Percentiles rank a stretch among this genome's conserved stretches.
phyloP scores from a whole-genome alignment of 176 grass and related monocot species.

The Musa acuminata region DNA sequence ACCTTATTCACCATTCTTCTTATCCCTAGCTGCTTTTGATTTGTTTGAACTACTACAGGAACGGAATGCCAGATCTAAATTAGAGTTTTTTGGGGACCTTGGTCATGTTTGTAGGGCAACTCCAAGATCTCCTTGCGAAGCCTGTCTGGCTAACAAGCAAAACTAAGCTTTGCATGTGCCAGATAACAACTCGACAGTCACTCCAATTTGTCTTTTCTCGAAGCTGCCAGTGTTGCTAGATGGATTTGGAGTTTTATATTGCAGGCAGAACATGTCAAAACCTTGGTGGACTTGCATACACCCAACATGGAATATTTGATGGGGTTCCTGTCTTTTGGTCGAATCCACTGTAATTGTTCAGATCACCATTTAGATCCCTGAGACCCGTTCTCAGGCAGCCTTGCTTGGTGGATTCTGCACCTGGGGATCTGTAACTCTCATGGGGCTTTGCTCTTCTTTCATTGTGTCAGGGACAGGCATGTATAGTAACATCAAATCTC shows the following conservation, averaged over 20 bases:
- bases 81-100: background rate
- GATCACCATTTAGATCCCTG: background rate
- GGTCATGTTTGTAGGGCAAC: background rate
- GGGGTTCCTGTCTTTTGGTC: background rate
- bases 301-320: background rate
- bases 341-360: background rate
- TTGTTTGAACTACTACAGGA: background rate
- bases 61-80: background rate
- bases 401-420: background rate
- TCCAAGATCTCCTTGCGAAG: background rate
- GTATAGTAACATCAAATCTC: conserved; percentile 3
- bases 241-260: background rate
- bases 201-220: background rate
- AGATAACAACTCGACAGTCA: background rate
- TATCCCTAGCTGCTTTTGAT: background rate
- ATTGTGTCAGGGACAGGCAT: background rate
- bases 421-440: background rate
- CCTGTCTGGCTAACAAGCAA: background rate
- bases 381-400: background rate
- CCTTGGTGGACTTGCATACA: background rate
- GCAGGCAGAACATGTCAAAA: background rate
- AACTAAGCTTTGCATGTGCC: background rate
- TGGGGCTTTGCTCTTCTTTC: background rate
- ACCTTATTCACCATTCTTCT: background rate
- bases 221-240: background rate